Percentiles rank a stretch among this genome's conserved stretches.
These are phyloP conservation scores for Wickerhamiella azymoides DNA, from an alignment of 805 yeast species.

Conservation along the genomic window DNA sequence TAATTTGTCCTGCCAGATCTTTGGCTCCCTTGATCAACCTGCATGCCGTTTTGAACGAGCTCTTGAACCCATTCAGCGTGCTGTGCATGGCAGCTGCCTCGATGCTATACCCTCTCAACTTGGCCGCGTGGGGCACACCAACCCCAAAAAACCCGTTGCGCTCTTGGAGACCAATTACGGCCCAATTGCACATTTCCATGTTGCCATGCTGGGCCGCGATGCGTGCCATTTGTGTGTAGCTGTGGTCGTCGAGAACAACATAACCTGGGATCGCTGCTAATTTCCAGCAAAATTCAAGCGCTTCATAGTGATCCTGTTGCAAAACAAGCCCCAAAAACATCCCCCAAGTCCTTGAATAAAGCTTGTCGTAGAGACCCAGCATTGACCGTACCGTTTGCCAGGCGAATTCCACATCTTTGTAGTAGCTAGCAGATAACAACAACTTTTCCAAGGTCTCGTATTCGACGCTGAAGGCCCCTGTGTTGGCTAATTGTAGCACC, in stretches of 20 bases:
- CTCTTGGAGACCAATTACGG: conserved; percentile 19
- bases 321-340: conserved; percentile 18
- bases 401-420: conserved; percentile 21
- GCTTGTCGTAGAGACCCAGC: conserved; percentile 9
- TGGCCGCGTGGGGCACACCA: background rate
- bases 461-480: conserved; percentile 15
- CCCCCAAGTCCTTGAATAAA: conserved; percentile 25
- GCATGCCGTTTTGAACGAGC: background rate
- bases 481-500: conserved; percentile 17
- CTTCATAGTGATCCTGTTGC: conserved; percentile 15
- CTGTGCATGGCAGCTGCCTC: background rate
- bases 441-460: conserved; percentile 19
- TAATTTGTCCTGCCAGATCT: background rate
- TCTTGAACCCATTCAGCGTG: background rate
- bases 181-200: conserved; percentile 21
- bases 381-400: conserved; percentile 18
- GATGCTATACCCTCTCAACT: background rate
- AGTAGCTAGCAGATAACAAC: conserved; percentile 17
- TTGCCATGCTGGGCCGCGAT: conserved; percentile 21
- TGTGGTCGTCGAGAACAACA: conserved; percentile 22
- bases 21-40: background rate
- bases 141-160: conserved; percentile 16
- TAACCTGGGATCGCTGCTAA: conserved; percentile 22
- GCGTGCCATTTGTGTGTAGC: conserved; percentile 18
- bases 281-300: conserved; percentile 20